Conservation (phyloP, 2,329 filamentous ascomycete species). For the Diplodia intermedia region DNA sequence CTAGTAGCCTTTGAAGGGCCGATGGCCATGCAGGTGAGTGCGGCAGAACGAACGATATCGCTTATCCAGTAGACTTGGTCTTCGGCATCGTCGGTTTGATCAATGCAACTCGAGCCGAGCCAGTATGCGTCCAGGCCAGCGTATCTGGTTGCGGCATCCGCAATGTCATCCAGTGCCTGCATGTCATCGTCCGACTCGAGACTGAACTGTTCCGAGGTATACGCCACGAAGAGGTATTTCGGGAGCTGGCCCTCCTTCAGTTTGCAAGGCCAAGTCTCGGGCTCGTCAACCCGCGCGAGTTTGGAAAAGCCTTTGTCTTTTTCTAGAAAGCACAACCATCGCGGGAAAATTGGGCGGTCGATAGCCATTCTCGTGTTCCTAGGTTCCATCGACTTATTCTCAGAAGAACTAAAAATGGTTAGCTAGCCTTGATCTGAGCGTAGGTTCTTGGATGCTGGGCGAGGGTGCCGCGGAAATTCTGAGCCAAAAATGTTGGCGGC, state of each 20-base stretch:
- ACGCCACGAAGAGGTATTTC: constrained; percentile 52
- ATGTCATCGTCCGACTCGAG: constrained; percentile 39
- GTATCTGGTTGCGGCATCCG: constrained; percentile 48
- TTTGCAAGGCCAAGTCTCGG: neutral
- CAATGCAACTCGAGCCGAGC: constrained; percentile 54
- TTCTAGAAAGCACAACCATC: constrained; percentile 42
- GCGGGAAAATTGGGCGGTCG: constrained; percentile 40
- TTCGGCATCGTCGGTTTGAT: constrained; percentile 40
- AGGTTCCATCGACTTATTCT: constrained; percentile 6
- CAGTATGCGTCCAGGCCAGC: constrained; percentile 53
- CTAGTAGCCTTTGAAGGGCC: constrained; percentile 38
- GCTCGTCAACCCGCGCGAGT: neutral
- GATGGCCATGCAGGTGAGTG: constrained; percentile 53
- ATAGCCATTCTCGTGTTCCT: constrained; percentile 38
- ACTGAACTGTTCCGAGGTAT: constrained; percentile 51
- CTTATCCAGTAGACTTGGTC: constrained; percentile 54
- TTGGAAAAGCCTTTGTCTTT: too few relatives aligned
- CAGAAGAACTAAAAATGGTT: neutral
- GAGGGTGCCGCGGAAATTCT: constrained; percentile 18
- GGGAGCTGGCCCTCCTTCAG: neutral
- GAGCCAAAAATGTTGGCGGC: constrained; percentile 19
- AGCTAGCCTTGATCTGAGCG: too few relatives aligned
- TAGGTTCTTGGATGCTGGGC: neutral
- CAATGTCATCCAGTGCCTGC: constrained; percentile 46
- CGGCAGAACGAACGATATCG: constrained; percentile 54